Evolutionary conservation across 805 yeast genomes (phyloP), one percentile per base, ranked within the genome.

Genomic region (Wickerhamiella shivajii): DNA sequence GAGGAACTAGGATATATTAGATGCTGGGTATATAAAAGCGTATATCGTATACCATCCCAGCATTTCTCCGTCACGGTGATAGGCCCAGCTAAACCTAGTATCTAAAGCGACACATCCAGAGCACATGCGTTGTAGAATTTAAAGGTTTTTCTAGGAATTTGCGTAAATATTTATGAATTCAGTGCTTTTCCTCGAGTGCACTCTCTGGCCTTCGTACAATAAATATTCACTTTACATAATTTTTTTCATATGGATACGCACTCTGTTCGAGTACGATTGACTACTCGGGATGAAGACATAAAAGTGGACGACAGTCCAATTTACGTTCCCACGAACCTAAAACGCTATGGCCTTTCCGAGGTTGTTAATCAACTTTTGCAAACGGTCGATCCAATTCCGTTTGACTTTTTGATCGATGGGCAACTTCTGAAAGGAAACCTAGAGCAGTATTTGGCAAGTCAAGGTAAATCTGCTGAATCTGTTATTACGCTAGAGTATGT

Each of bases 341-440:
- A 80, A 46, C 70, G 97, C 56, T 85, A 71, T 53, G 98, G 98
- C 37, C 66, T 90, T 25, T 81, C 95, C 4, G 97, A 90, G 57
- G 76, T 90, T 52, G 95, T 90, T 15, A 90, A 90, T 59, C 96
- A 90, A 59, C 64, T 90, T 37, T 62, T 90, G 32, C 64, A 58
- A 6, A 41, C 61, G 6, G 56, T 74, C 12, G 63, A 60, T 29
- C 74, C 90, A 1, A 69, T 83, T 34, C 97, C 97, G 14, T 87
- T 90, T 55, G 97, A 90, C 52, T 90, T 90, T 56, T 63, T 90
- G 40, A 71, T 87, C 34, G 83, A 85, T 49, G 94, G 94, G 11
- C 74, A 74, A 15, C 60, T 90, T 37, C 60, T 90, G 38, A 74
- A 90, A 45, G 66, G 77, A 1, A 73, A 93, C 1, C 61, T 90